Evolutionary conservation across 2,329 filamentous ascomycete genomes (phyloP), one percentile per base, ranked within the genome.

Genomic region (Graphiopsis chlorocephala): DNA sequence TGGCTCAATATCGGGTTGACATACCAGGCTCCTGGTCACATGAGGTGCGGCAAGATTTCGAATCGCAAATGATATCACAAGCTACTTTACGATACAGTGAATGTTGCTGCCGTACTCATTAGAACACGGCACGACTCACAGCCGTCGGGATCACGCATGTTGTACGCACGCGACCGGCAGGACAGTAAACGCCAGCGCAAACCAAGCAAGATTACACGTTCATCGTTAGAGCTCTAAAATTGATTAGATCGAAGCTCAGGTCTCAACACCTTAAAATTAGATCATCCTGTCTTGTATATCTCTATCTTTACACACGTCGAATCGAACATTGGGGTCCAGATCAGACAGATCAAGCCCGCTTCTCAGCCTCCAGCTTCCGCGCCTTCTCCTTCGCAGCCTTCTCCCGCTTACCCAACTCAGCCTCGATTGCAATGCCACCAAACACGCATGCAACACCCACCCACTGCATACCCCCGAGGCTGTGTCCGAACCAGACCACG

Each of bases 401-500:
- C 82, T 97, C 94, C 69, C 85, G 82, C 69, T 90, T 85, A 64
- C 90, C 89, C 73, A 97, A 91, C 68, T 87, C 82, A 1, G 90
- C 94, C 81, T 99, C 95, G 38, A 93, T 91, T 31, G 93, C 95
- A 74, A 99, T 93, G 60, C 94, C 95, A 28, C 93, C 93, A 81
- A 99, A 99, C 10, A 99, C 95, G 65, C 99, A 82, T 0, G 86
- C 89, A 33, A 99, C 93, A 68, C 95, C 95, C 7, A 96, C 81
- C 91, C 93, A 97, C 80, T 99, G 95, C 85, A 94, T 96, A n/a
- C 82, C 80, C 29, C 87, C 90, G 57, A 99, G 84, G 68, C 85
- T 86, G 78, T 99, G 95, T 29, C 95, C 95, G 76, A 98, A 99
- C 80, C 92, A 93, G 66, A 98, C 83, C 29, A 99, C 95, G 62